These are phyloP conservation scores for Ophidiomyces ophidiicola DNA, from an alignment of 2,329 filamentous ascomycete genomes.

Conservation along the genomic window DNA sequence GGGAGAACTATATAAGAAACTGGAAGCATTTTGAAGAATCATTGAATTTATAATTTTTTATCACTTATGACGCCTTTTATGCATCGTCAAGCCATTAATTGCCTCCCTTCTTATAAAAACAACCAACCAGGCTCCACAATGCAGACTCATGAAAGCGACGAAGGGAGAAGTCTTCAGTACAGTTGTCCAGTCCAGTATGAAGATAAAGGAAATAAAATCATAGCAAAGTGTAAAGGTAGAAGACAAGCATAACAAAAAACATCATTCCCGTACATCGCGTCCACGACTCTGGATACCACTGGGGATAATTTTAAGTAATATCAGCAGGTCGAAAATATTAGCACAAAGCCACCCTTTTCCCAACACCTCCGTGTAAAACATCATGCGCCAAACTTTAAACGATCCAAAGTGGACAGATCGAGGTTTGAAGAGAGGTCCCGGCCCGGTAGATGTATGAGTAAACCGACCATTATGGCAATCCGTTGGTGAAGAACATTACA, in stretches of 20 bases:
- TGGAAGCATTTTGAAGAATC: background rate
- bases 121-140: constrained; percentile 4
- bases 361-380: constrained; percentile 3
- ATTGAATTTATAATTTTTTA: background rate
- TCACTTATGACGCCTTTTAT: background rate
- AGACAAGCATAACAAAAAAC: background rate
- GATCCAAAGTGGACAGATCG: background rate
- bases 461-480: background rate
- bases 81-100: constrained; percentile 4
- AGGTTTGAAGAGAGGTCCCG: background rate
- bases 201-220: background rate
- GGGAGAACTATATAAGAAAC: background rate
- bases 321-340: background rate
- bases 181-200: constrained; percentile 4
- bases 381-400: constrained; percentile 1
- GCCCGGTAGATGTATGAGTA: background rate
- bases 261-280: constrained; percentile 8
- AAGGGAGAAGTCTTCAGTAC: constrained; percentile 5
- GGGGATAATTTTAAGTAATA: background rate
- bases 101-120: constrained; percentile 6
- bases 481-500: background rate
- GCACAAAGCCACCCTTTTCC: constrained; percentile 8
- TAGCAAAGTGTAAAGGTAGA: constrained; percentile 1
- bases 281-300: background rate
- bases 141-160: constrained; percentile 5